Evolutionary conservation across 371 early-diverging fungal species (phyloP).

Genomic region (Lichtheimia ornata): DNA sequence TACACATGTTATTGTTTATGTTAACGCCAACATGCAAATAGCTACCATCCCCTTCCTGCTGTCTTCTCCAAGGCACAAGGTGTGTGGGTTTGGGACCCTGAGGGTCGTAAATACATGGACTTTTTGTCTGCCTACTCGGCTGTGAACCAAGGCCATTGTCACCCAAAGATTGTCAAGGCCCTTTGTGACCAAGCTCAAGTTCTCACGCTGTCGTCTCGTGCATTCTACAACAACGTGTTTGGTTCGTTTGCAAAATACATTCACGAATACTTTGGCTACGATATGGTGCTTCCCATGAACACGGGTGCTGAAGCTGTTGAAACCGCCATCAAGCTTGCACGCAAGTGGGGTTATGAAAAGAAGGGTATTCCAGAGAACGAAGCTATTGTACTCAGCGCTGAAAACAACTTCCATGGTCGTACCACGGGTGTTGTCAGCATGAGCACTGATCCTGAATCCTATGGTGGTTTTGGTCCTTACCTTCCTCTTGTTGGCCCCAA

Average conservation of each 20-base stretch:
- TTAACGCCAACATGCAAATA: slow-evolving; percentile 18
- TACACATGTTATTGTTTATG: neutral
- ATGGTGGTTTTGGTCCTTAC: slow-evolving; percentile 90
- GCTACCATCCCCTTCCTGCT: slow-evolving; percentile 97
- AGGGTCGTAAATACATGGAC: slow-evolving; percentile 94
- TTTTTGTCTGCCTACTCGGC: slow-evolving; percentile 96
- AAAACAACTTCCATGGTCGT: slow-evolving; percentile 97
- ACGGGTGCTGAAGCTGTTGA: slow-evolving; percentile 99
- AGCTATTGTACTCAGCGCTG: slow-evolving; percentile 84
- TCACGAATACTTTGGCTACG: slow-evolving; percentile 92
- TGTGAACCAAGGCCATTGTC: slow-evolving; percentile 97
- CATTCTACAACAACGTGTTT: slow-evolving; percentile 95
- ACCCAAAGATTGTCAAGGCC: slow-evolving; percentile 94
- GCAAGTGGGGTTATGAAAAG: slow-evolving; percentile 95
- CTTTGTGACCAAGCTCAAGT: slow-evolving; percentile 86
- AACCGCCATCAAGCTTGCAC: slow-evolving; percentile 96
- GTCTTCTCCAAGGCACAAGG: slow-evolving; percentile 92
- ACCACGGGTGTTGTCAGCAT: slow-evolving; percentile 95
- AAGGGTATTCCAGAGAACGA: slow-evolving; percentile 86
- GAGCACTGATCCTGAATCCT: slow-evolving; percentile 91
- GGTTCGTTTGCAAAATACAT: slow-evolving; percentile 90
- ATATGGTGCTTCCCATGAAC: slow-evolving; percentile 98
- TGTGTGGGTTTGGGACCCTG: slow-evolving; percentile 93
- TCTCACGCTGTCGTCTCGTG: slow-evolving; percentile 89
- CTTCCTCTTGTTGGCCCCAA: slow-evolving; percentile 87